Base-by-base conservation (phyloP, 2,329 filamentous ascomycete species). In the Cladosporium halotolerans region DNA sequence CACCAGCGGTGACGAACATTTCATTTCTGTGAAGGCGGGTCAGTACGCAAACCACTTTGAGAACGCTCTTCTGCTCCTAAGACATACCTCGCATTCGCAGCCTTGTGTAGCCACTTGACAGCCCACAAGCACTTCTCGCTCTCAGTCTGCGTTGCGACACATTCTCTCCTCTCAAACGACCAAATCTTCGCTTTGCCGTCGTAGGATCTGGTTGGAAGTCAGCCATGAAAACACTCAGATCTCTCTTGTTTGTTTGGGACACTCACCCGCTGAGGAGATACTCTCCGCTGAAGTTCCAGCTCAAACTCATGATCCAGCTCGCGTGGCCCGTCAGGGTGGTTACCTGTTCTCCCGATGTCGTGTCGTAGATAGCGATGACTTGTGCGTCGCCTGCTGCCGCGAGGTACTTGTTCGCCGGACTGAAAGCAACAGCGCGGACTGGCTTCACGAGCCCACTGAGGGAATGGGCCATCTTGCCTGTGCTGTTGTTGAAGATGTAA, bases 111-210 rank as follows among this genome's bases (percentile, higher is more conserved):
- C 89, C 89, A 95, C 64, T 83, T 85, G 28, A 91, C 88, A 52
- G 83, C 82, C 87, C 91, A 96, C 2, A 97, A 68, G 50, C 64
- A 67, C 71, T 88, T 87, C 58, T 92, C 91, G 5, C 88, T 90
- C 73, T 97, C 91, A 54, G 86, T 91, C 68, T 96, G 89, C 9
- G 93, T 99, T 10, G 92, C 90, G 42, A 99, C 93, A 67, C 93
- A 97, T 4, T 79, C 78, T 53, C 83, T 81, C 33, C 84, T 81
- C 63, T 96, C 90, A 55, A 96, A 81, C 31, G 89, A 92, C 93
- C 93, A 99, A 31, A 97, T 88, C 72, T 96, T 96, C 56, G 88
- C 89, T 70, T 95, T 96, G 36, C 93, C 92, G 66, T 97, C 91
- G 69, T 95, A 89, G 4, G 52, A 47, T 19, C 47, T 50, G 38